Evolutionary conservation across 2,329 filamentous ascomycete species (phyloP), one percentile per base, ranked within the genome.

Genomic region (Chalaropsis thielavioides): DNA sequence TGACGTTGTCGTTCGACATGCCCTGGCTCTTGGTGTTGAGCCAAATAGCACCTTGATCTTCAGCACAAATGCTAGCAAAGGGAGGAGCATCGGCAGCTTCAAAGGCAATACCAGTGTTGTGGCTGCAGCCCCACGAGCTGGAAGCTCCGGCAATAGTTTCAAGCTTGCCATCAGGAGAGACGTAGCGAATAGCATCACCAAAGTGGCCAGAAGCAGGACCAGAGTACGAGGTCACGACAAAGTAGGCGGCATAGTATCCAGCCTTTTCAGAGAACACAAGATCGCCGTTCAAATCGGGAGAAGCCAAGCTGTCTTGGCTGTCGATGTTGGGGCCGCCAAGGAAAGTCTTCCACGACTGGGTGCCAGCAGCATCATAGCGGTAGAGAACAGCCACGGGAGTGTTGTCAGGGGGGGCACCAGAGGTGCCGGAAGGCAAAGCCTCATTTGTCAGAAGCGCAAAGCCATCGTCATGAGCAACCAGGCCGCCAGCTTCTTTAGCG

Each of bases 21-120:
- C 78, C 78, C 69, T 81, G 80, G 1, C 77, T 79, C 64, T 80
- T 77, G 24, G 82, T 84, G 75, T 86, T 86, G 61, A 85, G 75
- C 83, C 83, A 85, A 73, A 86, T 83, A 51, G 78, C 80, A 24
- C 83, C 83, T 71, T 85, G 82, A 68, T 85, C 83, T 69, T 85
- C 82, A 19, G 83, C 79, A 69, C 82, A 85, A 66, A 85, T 75
- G 63, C 77, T 80, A 24, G 82, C 81, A 67, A 82, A 85, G 3
- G 83, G 83, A 19, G 79, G 75, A 15, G 76, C 78, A 61, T 83
- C 81, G 22, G 83, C 81, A 19, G 79, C 81, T 71, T 84, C 83
- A 64, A 86, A 79, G 5, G 81, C 82, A 64, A 86, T 85, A 65
- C 83, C 83, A 0, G 82, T 85, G 74, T 86, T 86, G 76, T 85